phyloP scores from a whole-genome alignment of 257 asterid species.

The Solanum virginianum region DNA sequence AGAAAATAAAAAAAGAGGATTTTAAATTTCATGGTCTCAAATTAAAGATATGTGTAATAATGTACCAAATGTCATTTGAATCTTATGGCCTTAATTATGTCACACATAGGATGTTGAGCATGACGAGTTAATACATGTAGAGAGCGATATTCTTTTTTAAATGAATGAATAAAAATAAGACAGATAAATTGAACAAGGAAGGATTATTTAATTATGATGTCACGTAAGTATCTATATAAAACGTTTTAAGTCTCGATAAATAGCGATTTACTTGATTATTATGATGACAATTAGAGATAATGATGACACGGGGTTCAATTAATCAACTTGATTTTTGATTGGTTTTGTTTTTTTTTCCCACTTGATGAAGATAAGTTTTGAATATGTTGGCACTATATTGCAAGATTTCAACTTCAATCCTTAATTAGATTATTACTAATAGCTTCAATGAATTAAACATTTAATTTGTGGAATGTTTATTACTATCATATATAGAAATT shows the following conservation, averaged over 20 bases:
- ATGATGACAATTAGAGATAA: background rate
- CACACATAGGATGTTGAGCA: background rate
- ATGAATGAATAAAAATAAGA: background rate
- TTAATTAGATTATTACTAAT: background rate
- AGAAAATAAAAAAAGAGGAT: background rate
- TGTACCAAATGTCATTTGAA: background rate
- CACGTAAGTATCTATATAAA: background rate
- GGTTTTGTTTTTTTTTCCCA: background rate
- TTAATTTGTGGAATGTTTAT: background rate
- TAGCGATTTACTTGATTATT: too few relatives aligned
- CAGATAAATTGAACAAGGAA: background rate
- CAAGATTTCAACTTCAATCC: background rate
- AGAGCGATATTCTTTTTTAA: background rate
- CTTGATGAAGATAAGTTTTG: background rate
- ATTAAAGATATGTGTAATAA: background rate
- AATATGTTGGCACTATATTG: background rate
- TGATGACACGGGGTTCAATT: background rate
- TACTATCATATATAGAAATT: background rate
- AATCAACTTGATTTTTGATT: background rate
- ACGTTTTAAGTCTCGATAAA: background rate
- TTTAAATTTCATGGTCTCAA: background rate
- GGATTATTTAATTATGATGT: background rate
- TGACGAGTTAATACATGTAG: background rate
- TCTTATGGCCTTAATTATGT: background rate
- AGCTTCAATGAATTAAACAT: background rate